Base-by-base conservation (phyloP, 805 yeast genomes). In the Yarrowia porcina region DNA sequence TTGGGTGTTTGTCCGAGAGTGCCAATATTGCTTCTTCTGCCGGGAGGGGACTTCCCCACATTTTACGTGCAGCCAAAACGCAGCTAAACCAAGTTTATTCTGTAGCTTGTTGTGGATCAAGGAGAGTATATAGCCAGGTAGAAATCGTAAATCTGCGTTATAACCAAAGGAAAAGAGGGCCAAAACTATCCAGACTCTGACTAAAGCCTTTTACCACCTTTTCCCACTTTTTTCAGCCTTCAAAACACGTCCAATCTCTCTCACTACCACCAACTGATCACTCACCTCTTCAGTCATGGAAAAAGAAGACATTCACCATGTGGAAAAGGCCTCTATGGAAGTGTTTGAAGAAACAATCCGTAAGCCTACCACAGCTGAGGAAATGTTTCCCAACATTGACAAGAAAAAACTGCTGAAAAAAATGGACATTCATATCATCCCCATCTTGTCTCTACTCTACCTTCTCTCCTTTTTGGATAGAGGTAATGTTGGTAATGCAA, bases 401-500 rank as follows among this genome's bases (percentile, higher is more conserved):
- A 49, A 49, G 27, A 63, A 49, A 18, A 50, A 42, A 28, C 50
- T 65, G 27, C 39, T 64, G 11, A 47, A 65, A 20, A 62, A 63
- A 30, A 63, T 63, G 28, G 65, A 64, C 21, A 8, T 49, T 25
- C 13, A 30, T 15, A 28, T 64, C 25, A 57, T 64, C 20, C 65
- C 65, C 0, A 49, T 64, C 7, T 50, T 64, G n/a, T 28, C 59
- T 1, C 23, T 64, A 17, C 39, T 60, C 3, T 64, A 64, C 28
- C 41, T 63, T 15, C 33, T 63, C 2, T 45, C 38, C 23, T 57
- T 42, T 11, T n/a, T 67, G 25, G 89, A 85, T 71, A 85, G 85
- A 70, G 72, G 76, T 15, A 74, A 86, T 1, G 77, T 77, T 42
- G 75, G 82, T 20, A 82, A 78, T 49, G 82, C 85, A 0, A 79